phyloP scores from a whole-genome alignment of 306 rosid species.

The Oemleria cerasiformis region DNA sequence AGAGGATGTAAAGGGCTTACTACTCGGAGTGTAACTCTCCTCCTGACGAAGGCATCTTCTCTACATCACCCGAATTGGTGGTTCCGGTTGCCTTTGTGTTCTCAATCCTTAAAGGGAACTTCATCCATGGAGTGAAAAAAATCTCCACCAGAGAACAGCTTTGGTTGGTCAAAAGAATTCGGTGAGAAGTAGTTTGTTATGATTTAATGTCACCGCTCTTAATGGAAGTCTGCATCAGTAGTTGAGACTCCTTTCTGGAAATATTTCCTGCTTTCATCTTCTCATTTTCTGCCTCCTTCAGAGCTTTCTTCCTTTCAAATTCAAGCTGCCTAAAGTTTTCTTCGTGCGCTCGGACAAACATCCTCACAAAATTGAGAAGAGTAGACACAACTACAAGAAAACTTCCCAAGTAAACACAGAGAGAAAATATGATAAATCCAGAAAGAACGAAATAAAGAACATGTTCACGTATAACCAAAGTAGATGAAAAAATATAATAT shows the following conservation, averaged over 20 bases:
- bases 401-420: neutral
- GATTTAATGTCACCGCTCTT: slow-evolving; percentile 45
- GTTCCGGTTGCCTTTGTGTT: slow-evolving; percentile 17
- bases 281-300: slow-evolving; percentile 63
- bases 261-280: slow-evolving; percentile 39
- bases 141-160: slow-evolving; percentile 12
- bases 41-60: neutral
- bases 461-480: neutral
- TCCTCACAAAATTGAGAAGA: slow-evolving; percentile 66
- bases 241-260: slow-evolving; percentile 46
- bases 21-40: slow-evolving; percentile 13
- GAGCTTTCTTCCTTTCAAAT: slow-evolving; percentile 59
- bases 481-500: too few species aligned
- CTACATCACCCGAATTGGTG: slow-evolving; percentile 16
- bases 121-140: slow-evolving; percentile 14
- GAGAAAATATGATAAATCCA: neutral
- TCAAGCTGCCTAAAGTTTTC: slow-evolving; percentile 72
- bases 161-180: slow-evolving; percentile 2
- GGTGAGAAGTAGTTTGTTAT: slow-evolving; percentile 17
- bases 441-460: neutral
- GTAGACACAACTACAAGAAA: slow-evolving; percentile 60
- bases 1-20: slow-evolving; percentile 16
- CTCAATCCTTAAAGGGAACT: slow-evolving; percentile 7
- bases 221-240: slow-evolving; percentile 38
- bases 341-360: slow-evolving; percentile 59